phyloP scores from a whole-genome alignment of 192 early-diverging fungal genomes.

The Rhizoclosmatium sp. region DNA sequence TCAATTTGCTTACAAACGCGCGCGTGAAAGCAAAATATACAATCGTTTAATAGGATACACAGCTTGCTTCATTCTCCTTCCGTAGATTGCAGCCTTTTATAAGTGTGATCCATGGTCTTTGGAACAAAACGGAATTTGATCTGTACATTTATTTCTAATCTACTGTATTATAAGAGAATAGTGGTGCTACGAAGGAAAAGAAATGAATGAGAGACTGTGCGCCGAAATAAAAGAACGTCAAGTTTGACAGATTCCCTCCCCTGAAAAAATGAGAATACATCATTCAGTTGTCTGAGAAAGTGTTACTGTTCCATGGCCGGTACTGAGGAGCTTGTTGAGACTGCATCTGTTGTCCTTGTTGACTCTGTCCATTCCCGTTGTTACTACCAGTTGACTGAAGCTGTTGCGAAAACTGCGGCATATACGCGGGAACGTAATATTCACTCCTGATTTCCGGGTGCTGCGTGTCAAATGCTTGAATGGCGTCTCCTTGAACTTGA shows the following conservation, averaged over 20 bases:
- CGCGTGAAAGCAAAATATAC: no score
- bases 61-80: no score
- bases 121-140: no score
- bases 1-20: no score
- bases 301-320: conserved; percentile 9
- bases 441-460: conserved; percentile 3
- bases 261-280: no score
- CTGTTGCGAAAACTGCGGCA: conserved; percentile 26
- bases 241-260: no score
- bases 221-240: no score
- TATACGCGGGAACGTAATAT: conserved; percentile 17
- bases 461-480: not conserved
- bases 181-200: not conserved
- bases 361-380: not conserved
- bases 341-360: not conserved
- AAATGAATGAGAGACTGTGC: not conserved
- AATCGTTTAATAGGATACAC: no score
- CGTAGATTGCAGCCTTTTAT: no score
- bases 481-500: conserved; percentile 26
- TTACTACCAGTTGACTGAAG: not conserved
- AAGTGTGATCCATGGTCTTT: no score
- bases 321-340: conserved; percentile 9
- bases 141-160: not conserved
- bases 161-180: not conserved
- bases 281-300: not conserved